Evolutionary conservation across 441 rosid genomes (phyloP).

Genomic region (Aleurites moluccanus): DNA sequence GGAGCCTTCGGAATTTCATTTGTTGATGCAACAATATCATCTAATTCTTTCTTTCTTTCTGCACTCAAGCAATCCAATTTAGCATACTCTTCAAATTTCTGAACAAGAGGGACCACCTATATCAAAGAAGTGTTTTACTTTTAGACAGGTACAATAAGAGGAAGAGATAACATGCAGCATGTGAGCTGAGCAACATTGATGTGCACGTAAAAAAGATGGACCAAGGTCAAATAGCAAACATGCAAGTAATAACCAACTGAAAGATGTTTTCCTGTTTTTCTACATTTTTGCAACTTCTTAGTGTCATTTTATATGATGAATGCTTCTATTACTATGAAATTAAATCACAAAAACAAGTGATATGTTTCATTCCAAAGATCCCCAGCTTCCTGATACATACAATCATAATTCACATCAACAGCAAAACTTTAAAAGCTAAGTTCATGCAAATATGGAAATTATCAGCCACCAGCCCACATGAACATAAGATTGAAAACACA

Average conservation of each 20-base stretch:
- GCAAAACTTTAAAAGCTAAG: not conserved
- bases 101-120: constrained; percentile 50
- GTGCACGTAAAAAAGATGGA: not conserved
- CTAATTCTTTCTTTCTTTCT: constrained; percentile 47
- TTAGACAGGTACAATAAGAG: not conserved
- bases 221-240: not conserved
- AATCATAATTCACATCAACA: not conserved
- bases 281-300: not conserved
- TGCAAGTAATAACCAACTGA: not conserved
- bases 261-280: not conserved
- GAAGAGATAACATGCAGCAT: not conserved
- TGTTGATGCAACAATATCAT: constrained; percentile 37
- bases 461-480: too few species aligned
- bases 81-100: constrained; percentile 35
- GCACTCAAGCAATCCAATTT: constrained; percentile 34
- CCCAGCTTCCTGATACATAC: not conserved
- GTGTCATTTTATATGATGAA: not conserved
- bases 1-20: constrained; percentile 53
- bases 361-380: not conserved
- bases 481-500: not conserved
- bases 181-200: not conserved
- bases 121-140: constrained; percentile 30
- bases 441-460: not conserved
- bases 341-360: not conserved
- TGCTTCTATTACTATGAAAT: not conserved